A percentile compares a stretch with the other conserved stretches of the same genome.
Conservation (phyloP, 2,329 filamentous ascomycete species). For the Truncatella angustata region DNA sequence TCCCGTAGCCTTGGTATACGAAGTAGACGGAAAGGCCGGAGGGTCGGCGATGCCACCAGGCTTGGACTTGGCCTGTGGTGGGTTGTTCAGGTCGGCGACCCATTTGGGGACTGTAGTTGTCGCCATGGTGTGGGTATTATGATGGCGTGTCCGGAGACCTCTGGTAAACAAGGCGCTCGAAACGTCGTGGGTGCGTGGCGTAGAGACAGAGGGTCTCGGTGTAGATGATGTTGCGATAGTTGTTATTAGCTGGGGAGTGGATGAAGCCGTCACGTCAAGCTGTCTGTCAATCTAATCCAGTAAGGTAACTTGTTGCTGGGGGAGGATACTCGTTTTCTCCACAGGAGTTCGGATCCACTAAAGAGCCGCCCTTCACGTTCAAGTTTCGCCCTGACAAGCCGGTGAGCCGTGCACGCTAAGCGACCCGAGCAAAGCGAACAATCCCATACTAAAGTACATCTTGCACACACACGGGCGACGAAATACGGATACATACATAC, state of each 20-base stretch:
- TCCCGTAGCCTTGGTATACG: slow-evolving; percentile 43
- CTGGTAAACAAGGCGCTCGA: not conserved
- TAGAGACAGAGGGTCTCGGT: not conserved
- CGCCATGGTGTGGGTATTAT: slow-evolving; percentile 21
- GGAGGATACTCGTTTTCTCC: slow-evolving; percentile 4
- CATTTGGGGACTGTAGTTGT: slow-evolving; percentile 64
- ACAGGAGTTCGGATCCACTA: not conserved
- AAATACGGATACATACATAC: no score
- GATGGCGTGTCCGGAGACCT: not conserved
- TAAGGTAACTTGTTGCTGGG: no score
- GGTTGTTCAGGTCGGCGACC: slow-evolving; percentile 75
- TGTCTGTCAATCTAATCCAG: not conserved
- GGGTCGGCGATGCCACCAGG: slow-evolving; percentile 74
- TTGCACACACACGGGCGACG: no score
- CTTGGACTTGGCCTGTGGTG: slow-evolving; percentile 66
- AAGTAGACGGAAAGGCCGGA: slow-evolving; percentile 75
- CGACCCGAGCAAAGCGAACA: not conserved
- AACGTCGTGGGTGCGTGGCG: not conserved
- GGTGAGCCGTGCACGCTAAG: slow-evolving; percentile 4
- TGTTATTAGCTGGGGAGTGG: not conserved
- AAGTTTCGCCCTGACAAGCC: not conserved
- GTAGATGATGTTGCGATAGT: not conserved
- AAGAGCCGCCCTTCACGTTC: no score
- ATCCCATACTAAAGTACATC: not conserved
- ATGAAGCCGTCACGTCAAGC: not conserved